These are phyloP conservation scores for Sistotremastrum suecicum DNA, from an alignment of 768 basidiomycete species.

Conservation along the genomic window DNA sequence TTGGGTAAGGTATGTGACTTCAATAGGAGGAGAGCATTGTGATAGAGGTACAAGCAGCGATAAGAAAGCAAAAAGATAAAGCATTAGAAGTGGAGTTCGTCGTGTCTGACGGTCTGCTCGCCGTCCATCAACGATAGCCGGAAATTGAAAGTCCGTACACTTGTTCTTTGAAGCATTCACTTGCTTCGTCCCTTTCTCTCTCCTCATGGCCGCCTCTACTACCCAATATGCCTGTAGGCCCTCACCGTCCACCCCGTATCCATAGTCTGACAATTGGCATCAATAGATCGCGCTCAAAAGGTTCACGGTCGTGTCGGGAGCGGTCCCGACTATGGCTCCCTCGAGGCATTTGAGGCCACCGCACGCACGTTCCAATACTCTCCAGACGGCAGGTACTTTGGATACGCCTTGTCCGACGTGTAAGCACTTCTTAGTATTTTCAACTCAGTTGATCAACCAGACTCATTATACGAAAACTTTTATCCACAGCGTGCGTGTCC, in stretches of 20 bases:
- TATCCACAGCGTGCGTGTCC: slow-evolving; percentile 53
- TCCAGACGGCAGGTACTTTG: slow-evolving; percentile 75
- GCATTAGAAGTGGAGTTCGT: no score
- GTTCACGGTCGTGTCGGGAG: slow-evolving; percentile 74
- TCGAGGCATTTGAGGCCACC: slow-evolving; percentile 47
- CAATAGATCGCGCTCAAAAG: slow-evolving; percentile 87
- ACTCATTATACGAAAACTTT: slow-evolving; percentile 8
- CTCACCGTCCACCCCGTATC: slow-evolving; percentile 19
- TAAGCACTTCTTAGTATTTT: slow-evolving; percentile 24
- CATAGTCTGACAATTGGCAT: slow-evolving; percentile 27
- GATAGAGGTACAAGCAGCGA: no score
- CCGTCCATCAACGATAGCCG: no score
- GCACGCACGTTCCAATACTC: slow-evolving; percentile 74
- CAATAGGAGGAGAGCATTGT: no score
- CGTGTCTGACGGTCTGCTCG: no score
- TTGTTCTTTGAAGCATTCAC: slow-evolving; percentile 52
- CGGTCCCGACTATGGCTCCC: slow-evolving; percentile 55
- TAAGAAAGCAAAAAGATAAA: no score
- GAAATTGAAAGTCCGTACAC: not conserved
- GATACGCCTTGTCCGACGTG: slow-evolving; percentile 66
- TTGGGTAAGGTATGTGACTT: no score
- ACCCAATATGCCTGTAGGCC: slow-evolving; percentile 6
- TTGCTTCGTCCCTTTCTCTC: slow-evolving; percentile 44
- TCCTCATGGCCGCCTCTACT: slow-evolving; percentile 3
- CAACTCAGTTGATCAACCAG: slow-evolving; percentile 6